Base-by-base conservation (phyloP, 129 eudicot species). In the Helichrysum umbraculigerum region DNA sequence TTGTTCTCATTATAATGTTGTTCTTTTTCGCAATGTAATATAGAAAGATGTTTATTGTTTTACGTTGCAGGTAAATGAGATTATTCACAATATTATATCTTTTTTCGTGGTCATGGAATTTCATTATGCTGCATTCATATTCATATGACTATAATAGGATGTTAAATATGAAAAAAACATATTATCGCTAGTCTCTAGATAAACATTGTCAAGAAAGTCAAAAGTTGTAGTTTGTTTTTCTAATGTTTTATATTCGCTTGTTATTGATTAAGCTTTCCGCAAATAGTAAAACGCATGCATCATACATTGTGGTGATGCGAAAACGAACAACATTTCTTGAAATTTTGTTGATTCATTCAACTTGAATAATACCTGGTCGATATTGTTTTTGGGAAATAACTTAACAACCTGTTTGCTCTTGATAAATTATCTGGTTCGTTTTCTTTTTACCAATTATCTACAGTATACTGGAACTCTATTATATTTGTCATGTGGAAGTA, bases 1-100 rank as follows among this genome's bases (percentile, higher is more conserved):
- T 37, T 72, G 86, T 34, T 60, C 29, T 56, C 14, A 58, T 47
- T 22, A 8, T 51, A 63, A 32, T 3, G 4, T 30, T 69, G 72
- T 33, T 69, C 6, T 6, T 0, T 15, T 21, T 39, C 3, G 47
- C 47, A 39, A 39, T 3, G 47, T 39, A 39, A 39, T 60, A 63
- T 64, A 8, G 51, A 65, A 75, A 30, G 42, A 29, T 64, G 41
- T 64, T 47, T 25, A 29, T n/a, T 3, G 52, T 44, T 44, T 44
- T 44, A 3, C 12, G 19, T n/a, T 33, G 6, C 11, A 65, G 52
- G 9, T 12, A 20, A 29, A 63, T 47, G 29, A 19, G 20, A 33
- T 65, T 65, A 44, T 35, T 37, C 12, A 1, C 33, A 54, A 20
- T 9, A 0, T 29, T 72, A 11, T 54, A 19, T 37, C 5, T 4